Evolutionary conservation across 2,329 filamentous ascomycete species (phyloP).

Genomic region (Fusarium buharicum): DNA sequence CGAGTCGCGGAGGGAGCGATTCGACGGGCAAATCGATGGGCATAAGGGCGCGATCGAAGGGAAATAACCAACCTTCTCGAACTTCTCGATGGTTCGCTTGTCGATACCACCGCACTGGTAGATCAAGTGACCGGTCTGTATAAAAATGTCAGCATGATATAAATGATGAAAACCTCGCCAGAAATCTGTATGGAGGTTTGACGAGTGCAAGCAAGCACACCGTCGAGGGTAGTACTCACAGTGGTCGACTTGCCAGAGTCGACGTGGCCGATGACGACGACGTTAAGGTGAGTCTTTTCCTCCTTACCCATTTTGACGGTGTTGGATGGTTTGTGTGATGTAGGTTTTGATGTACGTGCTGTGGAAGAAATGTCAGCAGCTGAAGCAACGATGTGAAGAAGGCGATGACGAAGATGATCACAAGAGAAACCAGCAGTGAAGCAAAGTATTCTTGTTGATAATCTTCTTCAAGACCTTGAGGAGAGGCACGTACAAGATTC

Average conservation of each 20-base stretch:
- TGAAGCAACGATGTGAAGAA: slow-evolving; percentile 1
- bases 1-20: slow-evolving; percentile 22
- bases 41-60: slow-evolving; percentile 20
- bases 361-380: slow-evolving; percentile 31
- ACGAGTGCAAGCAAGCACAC: slow-evolving; percentile 10
- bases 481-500: slow-evolving; percentile 50
- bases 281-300: slow-evolving; percentile 95
- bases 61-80: slow-evolving; percentile 88
- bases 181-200: slow-evolving; percentile 24
- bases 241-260: slow-evolving; percentile 99
- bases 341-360: slow-evolving; percentile 43
- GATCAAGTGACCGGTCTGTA: slow-evolving; percentile 87
- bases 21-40: slow-evolving; percentile 28
- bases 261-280: slow-evolving; percentile 99
- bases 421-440: slow-evolving; percentile 9
- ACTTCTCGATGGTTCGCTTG: slow-evolving; percentile 99
- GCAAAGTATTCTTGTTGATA: slow-evolving; percentile 24
- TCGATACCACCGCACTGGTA: slow-evolving; percentile 99
- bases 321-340: slow-evolving; percentile 39
- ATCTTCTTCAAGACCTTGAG: slow-evolving; percentile 19
- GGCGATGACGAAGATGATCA: slow-evolving; percentile 14
- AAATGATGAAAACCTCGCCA: slow-evolving; percentile 9
- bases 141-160: slow-evolving; percentile 45
- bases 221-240: slow-evolving; percentile 65
- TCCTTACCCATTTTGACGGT: slow-evolving; percentile 75